These are phyloP conservation scores for Hypomyces rosellus DNA, from an alignment of 2,329 filamentous ascomycete species.

Conservation along the genomic window DNA sequence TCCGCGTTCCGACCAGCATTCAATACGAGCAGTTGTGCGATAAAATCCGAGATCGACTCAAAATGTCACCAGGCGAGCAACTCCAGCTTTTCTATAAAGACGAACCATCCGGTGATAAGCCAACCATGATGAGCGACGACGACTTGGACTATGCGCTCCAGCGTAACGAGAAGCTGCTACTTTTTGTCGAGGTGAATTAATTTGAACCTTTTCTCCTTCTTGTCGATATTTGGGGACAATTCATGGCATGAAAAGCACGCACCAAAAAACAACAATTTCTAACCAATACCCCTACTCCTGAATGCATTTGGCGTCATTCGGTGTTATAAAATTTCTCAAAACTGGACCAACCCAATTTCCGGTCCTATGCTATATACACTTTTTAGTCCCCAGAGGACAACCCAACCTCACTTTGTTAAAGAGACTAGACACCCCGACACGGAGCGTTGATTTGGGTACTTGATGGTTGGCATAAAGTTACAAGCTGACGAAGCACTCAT, in stretches of 20 bases:
- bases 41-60: conserved; percentile 78
- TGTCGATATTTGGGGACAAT: conserved; percentile 6
- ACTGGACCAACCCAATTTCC: too few species aligned
- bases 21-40: conserved; percentile 70
- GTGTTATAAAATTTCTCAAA: too few species aligned
- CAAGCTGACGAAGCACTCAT: too few species aligned
- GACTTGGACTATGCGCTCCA: conserved; percentile 76
- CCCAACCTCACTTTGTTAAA: neutral
- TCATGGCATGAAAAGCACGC: conserved; percentile 4
- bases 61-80: conserved; percentile 61
- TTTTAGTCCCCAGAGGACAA: neutral
- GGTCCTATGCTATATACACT: neutral
- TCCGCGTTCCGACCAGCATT: conserved; percentile 79
- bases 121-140: conserved; percentile 68
- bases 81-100: conserved; percentile 82
- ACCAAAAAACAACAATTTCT: neutral
- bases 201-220: conserved; percentile 5
- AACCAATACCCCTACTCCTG: conserved; percentile 2
- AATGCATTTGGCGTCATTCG: too few species aligned
- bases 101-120: conserved; percentile 68
- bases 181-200: conserved; percentile 57
- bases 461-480: too few species aligned
- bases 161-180: conserved; percentile 78
- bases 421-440: too few species aligned
- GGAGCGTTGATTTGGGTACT: too few species aligned